These are phyloP conservation scores for Talaromyces proteolyticus DNA, from an alignment of 495 filamentous ascomycete genomes.

Conservation along the genomic window DNA sequence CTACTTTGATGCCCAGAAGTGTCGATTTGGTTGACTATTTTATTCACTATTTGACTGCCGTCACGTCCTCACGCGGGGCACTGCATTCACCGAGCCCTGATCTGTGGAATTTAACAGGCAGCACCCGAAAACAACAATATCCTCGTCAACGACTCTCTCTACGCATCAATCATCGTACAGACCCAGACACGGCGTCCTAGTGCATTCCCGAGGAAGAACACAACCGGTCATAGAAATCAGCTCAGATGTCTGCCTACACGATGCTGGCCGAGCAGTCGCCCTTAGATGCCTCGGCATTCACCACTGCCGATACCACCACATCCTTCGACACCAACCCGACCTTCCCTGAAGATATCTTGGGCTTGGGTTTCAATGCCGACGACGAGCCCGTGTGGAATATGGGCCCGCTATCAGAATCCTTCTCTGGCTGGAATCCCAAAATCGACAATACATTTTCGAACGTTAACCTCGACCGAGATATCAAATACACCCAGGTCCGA, in stretches of 20 bases:
- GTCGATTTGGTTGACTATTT: too few relatives aligned
- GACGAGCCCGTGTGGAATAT: slow-evolving; percentile 29
- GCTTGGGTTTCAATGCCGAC: slow-evolving; percentile 18
- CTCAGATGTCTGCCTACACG: slow-evolving; percentile 13
- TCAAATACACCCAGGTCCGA: slow-evolving; percentile 31
- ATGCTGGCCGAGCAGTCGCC: slow-evolving; percentile 11
- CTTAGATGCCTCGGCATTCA: slow-evolving; percentile 12
- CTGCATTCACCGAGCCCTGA: too few relatives aligned
- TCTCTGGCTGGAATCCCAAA: slow-evolving; percentile 19
- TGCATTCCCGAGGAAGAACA: slow-evolving; percentile 2
- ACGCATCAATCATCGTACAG: too few relatives aligned
- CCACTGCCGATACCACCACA: slow-evolving; percentile 10
- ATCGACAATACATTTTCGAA: slow-evolving; percentile 16
- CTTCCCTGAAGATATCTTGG: slow-evolving; percentile 23
- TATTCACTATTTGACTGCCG: too few relatives aligned
- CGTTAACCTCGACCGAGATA: slow-evolving; percentile 21
- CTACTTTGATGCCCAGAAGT: too few relatives aligned
- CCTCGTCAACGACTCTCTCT: neutral
- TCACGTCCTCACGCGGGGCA: too few relatives aligned
- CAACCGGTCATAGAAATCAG: slow-evolving; percentile 11
- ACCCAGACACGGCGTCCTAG: too few relatives aligned
- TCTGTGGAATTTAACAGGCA: neutral
- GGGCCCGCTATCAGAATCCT: slow-evolving; percentile 22
- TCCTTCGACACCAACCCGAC: slow-evolving; percentile 5
- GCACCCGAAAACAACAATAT: neutral